These are phyloP conservation scores for Lanmaoa pseudosensibilis DNA, from an alignment of 768 basidiomycete species.

Conservation along the genomic window DNA sequence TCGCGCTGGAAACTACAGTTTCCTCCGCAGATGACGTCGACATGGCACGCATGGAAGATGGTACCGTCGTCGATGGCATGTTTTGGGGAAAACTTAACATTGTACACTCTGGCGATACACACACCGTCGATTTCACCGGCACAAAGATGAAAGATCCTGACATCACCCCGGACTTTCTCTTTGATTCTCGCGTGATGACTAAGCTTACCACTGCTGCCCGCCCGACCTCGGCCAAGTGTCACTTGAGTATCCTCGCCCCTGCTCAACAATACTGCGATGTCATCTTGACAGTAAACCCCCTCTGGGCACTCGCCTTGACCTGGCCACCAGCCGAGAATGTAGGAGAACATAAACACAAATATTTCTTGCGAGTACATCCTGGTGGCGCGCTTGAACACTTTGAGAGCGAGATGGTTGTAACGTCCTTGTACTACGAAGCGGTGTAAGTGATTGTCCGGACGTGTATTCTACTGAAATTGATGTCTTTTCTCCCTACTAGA, in stretches of 20 bases:
- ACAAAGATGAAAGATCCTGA: conserved; percentile 69
- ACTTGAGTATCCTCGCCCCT: conserved; percentile 72
- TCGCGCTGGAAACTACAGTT: conserved; percentile 77
- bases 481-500: conserved; percentile 39
- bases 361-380: conserved; percentile 79
- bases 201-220: conserved; percentile 76
- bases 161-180: conserved; percentile 63
- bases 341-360: conserved; percentile 73
- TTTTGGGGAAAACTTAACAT: conserved; percentile 90
- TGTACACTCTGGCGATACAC: conserved; percentile 72
- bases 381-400: conserved; percentile 88
- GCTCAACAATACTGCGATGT: conserved; percentile 79
- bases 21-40: conserved; percentile 80
- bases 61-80: conserved; percentile 77
- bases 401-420: conserved; percentile 76
- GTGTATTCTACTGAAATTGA: not conserved
- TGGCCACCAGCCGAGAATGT: conserved; percentile 78
- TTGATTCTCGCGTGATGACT: conserved; percentile 75
- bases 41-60: conserved; percentile 91
- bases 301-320: conserved; percentile 73
- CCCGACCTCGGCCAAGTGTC: conserved; percentile 73
- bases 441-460: conserved; percentile 48
- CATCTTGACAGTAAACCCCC: conserved; percentile 62
- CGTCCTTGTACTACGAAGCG: conserved; percentile 84
- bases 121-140: conserved; percentile 81